Base-by-base conservation (phyloP, 257 asterid genomes). In the Oldenlandia corymbosa region DNA sequence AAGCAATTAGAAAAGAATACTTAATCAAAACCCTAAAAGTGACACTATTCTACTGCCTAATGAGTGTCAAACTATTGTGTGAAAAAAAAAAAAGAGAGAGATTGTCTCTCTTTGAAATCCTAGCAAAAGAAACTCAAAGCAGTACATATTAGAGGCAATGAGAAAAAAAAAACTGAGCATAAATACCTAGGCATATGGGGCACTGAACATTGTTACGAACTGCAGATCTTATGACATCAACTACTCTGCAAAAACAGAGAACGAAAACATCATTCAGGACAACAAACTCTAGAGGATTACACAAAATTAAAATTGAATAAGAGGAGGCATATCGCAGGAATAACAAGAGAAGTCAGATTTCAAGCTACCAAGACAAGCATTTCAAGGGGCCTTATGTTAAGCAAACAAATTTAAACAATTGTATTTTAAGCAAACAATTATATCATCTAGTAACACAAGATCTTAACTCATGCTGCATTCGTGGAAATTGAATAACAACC, bases 151-250 rank as follows among this genome's bases (percentile, higher is more conserved):
- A 54, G 53, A 53, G 65, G 64, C n/a, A n/a, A n/a, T n/a, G 45
- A 37, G 17, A 14, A 34, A n/a, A 60, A 41, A 3, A 14, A 63
- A 66, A 46, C 52, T 36, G 21, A 48, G 65, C 32, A 52, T 6
- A 42, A 59, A 32, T 79, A 79, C 84, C 84, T 79, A 79, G 74
- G 75, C 81, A 79, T 60, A 76, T 79, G 64, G 79, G 81, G 37
- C 84, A 79, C 49, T 76, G 82, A 57, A 80, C 80, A 73, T 73
- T 69, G 66, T 66, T 69, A 56, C 80, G 82, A 50, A 76, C 51
- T 16, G 70, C 80, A 39, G 78, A 65, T 50, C 78, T 76, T 24
- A 65, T 56, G 34, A 76, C 74, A 32, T 71, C 26, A 10, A 80
- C 39, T 55, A 67, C 45, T 65, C 85, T 80, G 81, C 64, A 65